Base-by-base conservation (phyloP, 1,139 yeast species). In the Diutina siamensis region DNA sequence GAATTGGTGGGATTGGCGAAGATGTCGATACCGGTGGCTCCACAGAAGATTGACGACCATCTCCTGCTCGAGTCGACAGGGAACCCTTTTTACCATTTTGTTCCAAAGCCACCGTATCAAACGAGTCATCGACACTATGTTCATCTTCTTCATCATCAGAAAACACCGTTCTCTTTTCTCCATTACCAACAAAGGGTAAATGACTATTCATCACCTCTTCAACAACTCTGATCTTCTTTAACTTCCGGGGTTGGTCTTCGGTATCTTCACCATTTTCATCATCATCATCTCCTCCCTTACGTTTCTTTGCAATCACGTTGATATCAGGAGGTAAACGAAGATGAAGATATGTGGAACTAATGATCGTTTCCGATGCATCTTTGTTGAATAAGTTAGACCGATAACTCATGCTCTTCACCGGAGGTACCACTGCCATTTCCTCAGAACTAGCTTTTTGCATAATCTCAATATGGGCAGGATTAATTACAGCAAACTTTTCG, bases 281-380 rank as follows among this genome's bases (percentile, higher is more conserved):
- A 4, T 35, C 40, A 21, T 35, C 28, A 12, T 7, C 40, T 3
- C 18, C 4, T 12, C 28, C 17, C 15, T 4, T 8, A 7, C 15
- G 5, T 20, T 25, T n/a, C 10, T 22, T 25, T n/a, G 20, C 32
- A 1, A 22, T 27, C 4, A 38, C 42, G 10, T 38, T 25, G 2
- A 38, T 25, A 17, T 38, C 42, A 2, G 31, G 42, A 25, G 42
- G 42, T 10, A 38, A 25, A 9, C 42, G 42, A 4, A 38, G 17
- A 15, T 25, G 32, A 5, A 38, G 18, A 17, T 38, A 38, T n/a
- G 20, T 25, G 1, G 42, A 22, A n/a, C 19, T 3, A 3, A 20
- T 17, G 33, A 38, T 38, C 20, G n/a, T 3, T 10, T 22, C 42
- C 3, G 20, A 19, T 3, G 7, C 13, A 15, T 25, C 32, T 4